Evolutionary conservation across 441 rosid species (phyloP).

Genomic region (Viola pubescens): DNA sequence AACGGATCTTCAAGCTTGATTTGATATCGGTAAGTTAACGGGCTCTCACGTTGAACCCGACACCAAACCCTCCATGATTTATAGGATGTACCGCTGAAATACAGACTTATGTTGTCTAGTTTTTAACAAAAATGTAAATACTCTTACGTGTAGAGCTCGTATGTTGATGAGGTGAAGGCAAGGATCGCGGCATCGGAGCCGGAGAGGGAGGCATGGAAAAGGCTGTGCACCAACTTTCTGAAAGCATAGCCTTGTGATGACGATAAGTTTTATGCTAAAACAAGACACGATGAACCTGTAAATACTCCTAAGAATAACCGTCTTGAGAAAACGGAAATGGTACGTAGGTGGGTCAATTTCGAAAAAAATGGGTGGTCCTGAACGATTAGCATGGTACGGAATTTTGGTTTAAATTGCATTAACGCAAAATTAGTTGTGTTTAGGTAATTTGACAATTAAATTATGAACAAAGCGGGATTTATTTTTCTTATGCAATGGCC

Average conservation of each 20-base stretch:
- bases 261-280: not conserved
- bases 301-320: too few relatives aligned
- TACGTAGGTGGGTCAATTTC: too few relatives aligned
- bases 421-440: too few relatives aligned
- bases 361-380: too few relatives aligned
- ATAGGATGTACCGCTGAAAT: not conserved
- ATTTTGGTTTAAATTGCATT: too few relatives aligned
- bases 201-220: slow-evolving; percentile 46
- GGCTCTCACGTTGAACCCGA: not conserved
- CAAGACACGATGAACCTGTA: too few relatives aligned
- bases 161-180: slow-evolving; percentile 37
- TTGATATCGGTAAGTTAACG: slow-evolving; percentile 27
- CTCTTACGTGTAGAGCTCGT: slow-evolving; percentile 25
- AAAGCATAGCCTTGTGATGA: slow-evolving; percentile 31
- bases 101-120: too few relatives aligned
- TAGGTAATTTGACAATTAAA: too few relatives aligned
- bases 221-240: slow-evolving; percentile 46
- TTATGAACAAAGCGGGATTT: too few relatives aligned
- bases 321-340: too few relatives aligned
- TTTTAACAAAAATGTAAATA: not conserved
- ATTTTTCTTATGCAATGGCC: too few relatives aligned
- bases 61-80: not conserved
- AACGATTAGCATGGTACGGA: too few relatives aligned
- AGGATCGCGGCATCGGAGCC: slow-evolving; percentile 36
- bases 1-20: slow-evolving; percentile 33